These are phyloP conservation scores for Verticillium dahliae DNA, from an alignment of 2,329 filamentous ascomycete species.

Conservation along the genomic window DNA sequence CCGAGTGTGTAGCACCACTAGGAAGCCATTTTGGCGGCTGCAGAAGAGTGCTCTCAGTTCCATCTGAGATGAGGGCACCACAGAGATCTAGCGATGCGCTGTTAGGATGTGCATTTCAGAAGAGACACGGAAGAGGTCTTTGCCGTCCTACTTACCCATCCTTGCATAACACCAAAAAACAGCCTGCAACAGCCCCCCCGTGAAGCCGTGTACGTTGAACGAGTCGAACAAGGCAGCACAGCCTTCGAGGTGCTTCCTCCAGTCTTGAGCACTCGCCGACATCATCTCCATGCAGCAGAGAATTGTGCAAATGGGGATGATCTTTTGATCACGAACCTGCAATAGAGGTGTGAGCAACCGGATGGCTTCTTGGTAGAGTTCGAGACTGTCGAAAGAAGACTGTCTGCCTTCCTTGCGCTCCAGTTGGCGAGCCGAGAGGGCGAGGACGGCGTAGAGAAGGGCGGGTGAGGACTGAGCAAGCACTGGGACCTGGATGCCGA, in stretches of 20 bases:
- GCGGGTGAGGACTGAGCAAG: conserved; percentile 38
- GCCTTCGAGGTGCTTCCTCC: conserved; percentile 50
- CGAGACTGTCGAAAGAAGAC: conserved; percentile 43
- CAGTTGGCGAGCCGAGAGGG: conserved; percentile 46
- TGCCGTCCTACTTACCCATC: conserved; percentile 33
- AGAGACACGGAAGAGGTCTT: too few relatives aligned
- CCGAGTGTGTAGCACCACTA: conserved; percentile 25
- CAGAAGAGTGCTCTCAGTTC: conserved; percentile 44
- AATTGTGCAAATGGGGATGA: conserved; percentile 30
- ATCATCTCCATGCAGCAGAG: conserved; percentile 36
- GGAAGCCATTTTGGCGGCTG: conserved; percentile 41
- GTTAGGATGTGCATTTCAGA: background rate
- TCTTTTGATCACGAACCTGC: conserved; percentile 21
- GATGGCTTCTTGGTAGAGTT: conserved; percentile 49
- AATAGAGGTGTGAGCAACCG: conserved; percentile 29
- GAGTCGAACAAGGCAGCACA: conserved; percentile 49
- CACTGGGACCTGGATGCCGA: conserved; percentile 44
- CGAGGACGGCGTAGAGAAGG: conserved; percentile 44
- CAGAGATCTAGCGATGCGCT: conserved; percentile 37
- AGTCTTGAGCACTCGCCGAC: conserved; percentile 35
- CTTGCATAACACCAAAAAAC: conserved; percentile 54
- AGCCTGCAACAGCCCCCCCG: conserved; percentile 43
- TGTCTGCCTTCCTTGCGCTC: conserved; percentile 40
- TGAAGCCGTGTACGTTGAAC: conserved; percentile 46
- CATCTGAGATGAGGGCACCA: conserved; percentile 47